Evolutionary conservation across 164 flowering plant genomes (phyloP).

Genomic region (Warburgia ugandensis): DNA sequence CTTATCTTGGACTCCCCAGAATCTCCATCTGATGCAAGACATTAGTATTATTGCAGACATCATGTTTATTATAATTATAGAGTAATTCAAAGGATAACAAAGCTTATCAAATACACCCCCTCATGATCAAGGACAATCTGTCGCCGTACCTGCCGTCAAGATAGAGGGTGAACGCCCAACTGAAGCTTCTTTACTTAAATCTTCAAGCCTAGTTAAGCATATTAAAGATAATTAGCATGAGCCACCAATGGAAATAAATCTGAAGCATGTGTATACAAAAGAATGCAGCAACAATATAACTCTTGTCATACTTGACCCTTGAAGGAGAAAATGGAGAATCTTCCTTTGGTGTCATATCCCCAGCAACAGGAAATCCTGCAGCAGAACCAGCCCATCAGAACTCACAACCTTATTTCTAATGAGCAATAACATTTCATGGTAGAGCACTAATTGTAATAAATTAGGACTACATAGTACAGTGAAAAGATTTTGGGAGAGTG

Average conservation of each 20-base stretch:
- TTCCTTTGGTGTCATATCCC: slow-evolving; percentile 47
- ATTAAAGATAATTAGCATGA: slow-evolving; percentile 9
- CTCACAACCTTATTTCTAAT: not conserved
- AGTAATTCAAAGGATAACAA: slow-evolving; percentile 2
- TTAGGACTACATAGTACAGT: too few relatives aligned
- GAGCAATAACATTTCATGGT: not conserved
- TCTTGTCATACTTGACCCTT: slow-evolving; percentile 55
- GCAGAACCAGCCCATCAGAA: not conserved
- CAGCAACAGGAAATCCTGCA: slow-evolving; percentile 38
- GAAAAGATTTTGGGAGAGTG: too few relatives aligned
- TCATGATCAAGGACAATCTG: not conserved
- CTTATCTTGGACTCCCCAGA: slow-evolving; percentile 18
- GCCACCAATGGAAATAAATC: not conserved
- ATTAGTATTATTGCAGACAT: not conserved
- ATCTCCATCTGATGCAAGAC: slow-evolving; percentile 24
- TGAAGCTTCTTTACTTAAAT: slow-evolving; percentile 39
- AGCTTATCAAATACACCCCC: too few relatives aligned
- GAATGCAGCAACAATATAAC: not conserved
- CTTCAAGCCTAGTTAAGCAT: slow-evolving; percentile 47
- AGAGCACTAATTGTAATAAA: too few relatives aligned
- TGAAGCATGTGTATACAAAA: not conserved
- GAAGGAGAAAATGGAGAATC: slow-evolving; percentile 54
- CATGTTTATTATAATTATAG: not conserved
- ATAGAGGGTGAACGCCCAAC: slow-evolving; percentile 37
- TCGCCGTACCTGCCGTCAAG: slow-evolving; percentile 37